These are phyloP conservation scores for Podospora conica DNA, from an alignment of 495 filamentous ascomycete species.

Conservation along the genomic window DNA sequence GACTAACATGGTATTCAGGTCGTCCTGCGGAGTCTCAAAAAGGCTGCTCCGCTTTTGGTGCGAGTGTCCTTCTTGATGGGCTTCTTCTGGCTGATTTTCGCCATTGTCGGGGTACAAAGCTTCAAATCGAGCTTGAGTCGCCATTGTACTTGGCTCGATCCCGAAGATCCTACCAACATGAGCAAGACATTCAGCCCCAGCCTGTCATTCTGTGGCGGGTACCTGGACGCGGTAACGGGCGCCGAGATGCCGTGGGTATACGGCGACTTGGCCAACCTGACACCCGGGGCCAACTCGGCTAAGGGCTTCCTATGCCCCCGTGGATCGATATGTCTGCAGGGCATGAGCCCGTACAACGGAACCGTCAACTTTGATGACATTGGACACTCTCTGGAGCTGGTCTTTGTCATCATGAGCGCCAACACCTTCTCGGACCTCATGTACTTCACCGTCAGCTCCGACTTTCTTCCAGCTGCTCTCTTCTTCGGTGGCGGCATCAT, in stretches of 20 bases:
- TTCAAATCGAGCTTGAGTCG: slow-evolving; percentile 93
- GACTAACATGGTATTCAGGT: slow-evolving; percentile 47
- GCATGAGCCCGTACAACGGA: slow-evolving; percentile 70
- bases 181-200: slow-evolving; percentile 44
- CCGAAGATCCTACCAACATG: slow-evolving; percentile 41
- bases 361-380: slow-evolving; percentile 97
- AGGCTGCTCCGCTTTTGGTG: slow-evolving; percentile 87
- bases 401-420: slow-evolving; percentile 98
- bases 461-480: slow-evolving; percentile 77
- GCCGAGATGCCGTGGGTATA: slow-evolving; percentile 59
- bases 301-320: slow-evolving; percentile 92
- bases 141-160: slow-evolving; percentile 80
- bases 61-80: slow-evolving; percentile 93
- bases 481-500: slow-evolving; percentile 85
- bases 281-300: slow-evolving; percentile 38
- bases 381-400: slow-evolving; percentile 78
- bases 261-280: slow-evolving; percentile 17
- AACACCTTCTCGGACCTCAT: slow-evolving; percentile 95
- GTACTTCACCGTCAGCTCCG: slow-evolving; percentile 85
- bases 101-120: slow-evolving; percentile 91
- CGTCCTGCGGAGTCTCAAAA: slow-evolving; percentile 90
- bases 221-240: slow-evolving; percentile 56
- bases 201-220: slow-evolving; percentile 81
- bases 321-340: slow-evolving; percentile 76
- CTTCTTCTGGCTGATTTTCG: slow-evolving; percentile 99